Percentiles rank a stretch among this genome's conserved stretches.
These are phyloP conservation scores for Sphaerulina populicola DNA, from an alignment of 2,329 filamentous ascomycete genomes.

Conservation along the genomic window DNA sequence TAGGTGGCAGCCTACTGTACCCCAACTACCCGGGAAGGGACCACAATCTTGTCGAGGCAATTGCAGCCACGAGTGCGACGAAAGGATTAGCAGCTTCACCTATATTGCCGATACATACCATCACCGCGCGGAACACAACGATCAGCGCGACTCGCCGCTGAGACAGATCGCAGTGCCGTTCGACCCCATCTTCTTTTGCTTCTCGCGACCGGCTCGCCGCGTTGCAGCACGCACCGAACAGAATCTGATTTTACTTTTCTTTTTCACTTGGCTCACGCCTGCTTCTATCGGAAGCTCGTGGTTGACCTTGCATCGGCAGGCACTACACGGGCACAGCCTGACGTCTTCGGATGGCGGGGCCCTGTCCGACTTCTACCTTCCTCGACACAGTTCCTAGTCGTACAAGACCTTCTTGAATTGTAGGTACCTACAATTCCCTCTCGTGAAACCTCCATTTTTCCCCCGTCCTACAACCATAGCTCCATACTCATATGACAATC, in stretches of 20 bases:
- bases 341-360: too few species aligned
- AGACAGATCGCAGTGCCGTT: not conserved
- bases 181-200: not conserved
- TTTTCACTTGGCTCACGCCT: not conserved
- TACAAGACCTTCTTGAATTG: not conserved
- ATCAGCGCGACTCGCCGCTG: not conserved
- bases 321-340: too few species aligned
- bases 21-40: slow-evolving; percentile 1
- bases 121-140: not conserved
- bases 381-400: not conserved
- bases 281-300: not conserved
- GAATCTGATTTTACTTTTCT: not conserved
- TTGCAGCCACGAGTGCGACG: not conserved
- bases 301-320: not conserved
- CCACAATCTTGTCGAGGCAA: not conserved
- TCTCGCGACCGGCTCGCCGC: not conserved
- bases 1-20: not conserved
- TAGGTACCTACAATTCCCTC: not conserved
- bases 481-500: not conserved
- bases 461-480: too few species aligned
- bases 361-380: not conserved
- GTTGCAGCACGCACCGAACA: not conserved
- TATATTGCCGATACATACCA: not conserved
- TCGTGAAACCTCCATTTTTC: not conserved
- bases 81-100: not conserved